These are phyloP conservation scores for Pseudogymnoascus sp. DNA, from an alignment of 2,329 filamentous ascomycete species.

Conservation along the genomic window DNA sequence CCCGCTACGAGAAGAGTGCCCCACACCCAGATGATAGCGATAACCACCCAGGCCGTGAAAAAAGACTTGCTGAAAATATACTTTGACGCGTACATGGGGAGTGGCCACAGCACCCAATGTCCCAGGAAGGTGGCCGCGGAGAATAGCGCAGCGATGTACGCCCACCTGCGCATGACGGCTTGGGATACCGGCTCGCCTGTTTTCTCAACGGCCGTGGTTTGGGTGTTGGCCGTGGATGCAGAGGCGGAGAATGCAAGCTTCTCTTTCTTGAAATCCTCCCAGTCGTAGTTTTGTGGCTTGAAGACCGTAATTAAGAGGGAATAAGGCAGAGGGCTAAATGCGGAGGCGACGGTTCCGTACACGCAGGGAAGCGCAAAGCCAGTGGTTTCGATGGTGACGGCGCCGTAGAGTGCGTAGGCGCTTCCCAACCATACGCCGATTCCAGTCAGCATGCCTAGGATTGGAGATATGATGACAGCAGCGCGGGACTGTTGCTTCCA, in stretches of 20 bases:
- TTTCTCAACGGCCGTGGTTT: constrained; percentile 22
- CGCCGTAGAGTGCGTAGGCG: constrained; percentile 39
- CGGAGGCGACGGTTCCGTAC: constrained; percentile 45
- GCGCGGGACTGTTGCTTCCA: constrained; percentile 43
- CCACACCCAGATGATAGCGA: constrained; percentile 48
- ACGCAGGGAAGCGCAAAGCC: constrained; percentile 43
- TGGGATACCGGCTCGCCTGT: constrained; percentile 25
- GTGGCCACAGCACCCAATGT: constrained; percentile 47
- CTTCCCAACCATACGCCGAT: constrained; percentile 46
- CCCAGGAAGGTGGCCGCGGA: constrained; percentile 42
- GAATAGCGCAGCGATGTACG: constrained; percentile 39
- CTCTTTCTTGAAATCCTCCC: constrained; percentile 35
- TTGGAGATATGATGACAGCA: constrained; percentile 42
- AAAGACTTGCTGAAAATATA: constrained; percentile 43
- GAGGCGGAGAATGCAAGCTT: constrained; percentile 31
- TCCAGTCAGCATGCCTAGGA: constrained; percentile 43
- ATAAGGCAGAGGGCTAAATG: constrained; percentile 36
- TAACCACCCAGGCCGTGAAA: constrained; percentile 42
- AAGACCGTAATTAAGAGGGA: constrained; percentile 40
- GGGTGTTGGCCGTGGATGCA: constrained; percentile 21
- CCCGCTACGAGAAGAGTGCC: constrained; percentile 41
- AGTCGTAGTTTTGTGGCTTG: constrained; percentile 32
- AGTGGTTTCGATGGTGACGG: constrained; percentile 40
- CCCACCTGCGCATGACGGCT: constrained; percentile 35
- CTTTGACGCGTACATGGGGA: constrained; percentile 46